phyloP scores from a whole-genome alignment of 2,329 filamentous ascomycete species.

The Harringtonia lauricola region DNA sequence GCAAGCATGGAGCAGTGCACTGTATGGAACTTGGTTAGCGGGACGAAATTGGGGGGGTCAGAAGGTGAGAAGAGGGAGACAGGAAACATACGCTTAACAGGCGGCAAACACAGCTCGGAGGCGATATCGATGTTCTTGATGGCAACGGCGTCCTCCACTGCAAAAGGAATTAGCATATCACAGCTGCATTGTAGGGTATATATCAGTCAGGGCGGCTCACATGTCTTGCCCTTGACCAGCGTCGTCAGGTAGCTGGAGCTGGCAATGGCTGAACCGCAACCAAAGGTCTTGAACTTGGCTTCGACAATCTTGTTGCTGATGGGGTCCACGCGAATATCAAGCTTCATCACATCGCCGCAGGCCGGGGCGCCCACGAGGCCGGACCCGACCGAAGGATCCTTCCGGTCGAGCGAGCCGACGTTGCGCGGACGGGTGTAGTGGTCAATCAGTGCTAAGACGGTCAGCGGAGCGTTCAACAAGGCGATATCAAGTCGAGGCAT shows the following conservation, averaged over 20 bases:
- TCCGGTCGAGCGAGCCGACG: slow-evolving; percentile 54
- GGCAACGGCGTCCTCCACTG: slow-evolving; percentile 79
- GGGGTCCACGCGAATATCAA: slow-evolving; percentile 87
- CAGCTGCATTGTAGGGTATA: background rate
- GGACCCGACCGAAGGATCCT: slow-evolving; percentile 73
- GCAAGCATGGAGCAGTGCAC: slow-evolving; percentile 90
- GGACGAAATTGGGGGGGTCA: slow-evolving; percentile 53
- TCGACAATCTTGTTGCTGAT: slow-evolving; percentile 81
- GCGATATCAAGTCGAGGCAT: background rate
- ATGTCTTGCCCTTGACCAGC: slow-evolving; percentile 85
- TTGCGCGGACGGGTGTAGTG: slow-evolving; percentile 28
- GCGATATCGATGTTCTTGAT: slow-evolving; percentile 98
- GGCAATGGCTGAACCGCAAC: slow-evolving; percentile 88
- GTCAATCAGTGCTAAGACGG: slow-evolving; percentile 13
- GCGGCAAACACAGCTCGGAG: slow-evolving; percentile 83
- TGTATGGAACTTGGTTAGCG: slow-evolving; percentile 21
- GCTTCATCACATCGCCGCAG: slow-evolving; percentile 87
- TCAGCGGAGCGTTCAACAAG: background rate
- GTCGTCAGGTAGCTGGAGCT: slow-evolving; percentile 82
- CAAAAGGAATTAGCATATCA: background rate
- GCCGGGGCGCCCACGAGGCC: slow-evolving; percentile 87
- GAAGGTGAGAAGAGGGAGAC: slow-evolving; percentile 69
- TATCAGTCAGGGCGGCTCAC: background rate
- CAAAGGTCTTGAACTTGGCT: slow-evolving; percentile 97
- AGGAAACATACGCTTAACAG: slow-evolving; percentile 76